Evolutionary conservation across 352 stramenopile genomes (phyloP), one percentile per base, ranked within the genome.

Genomic region (Phytophthora capsici): DNA sequence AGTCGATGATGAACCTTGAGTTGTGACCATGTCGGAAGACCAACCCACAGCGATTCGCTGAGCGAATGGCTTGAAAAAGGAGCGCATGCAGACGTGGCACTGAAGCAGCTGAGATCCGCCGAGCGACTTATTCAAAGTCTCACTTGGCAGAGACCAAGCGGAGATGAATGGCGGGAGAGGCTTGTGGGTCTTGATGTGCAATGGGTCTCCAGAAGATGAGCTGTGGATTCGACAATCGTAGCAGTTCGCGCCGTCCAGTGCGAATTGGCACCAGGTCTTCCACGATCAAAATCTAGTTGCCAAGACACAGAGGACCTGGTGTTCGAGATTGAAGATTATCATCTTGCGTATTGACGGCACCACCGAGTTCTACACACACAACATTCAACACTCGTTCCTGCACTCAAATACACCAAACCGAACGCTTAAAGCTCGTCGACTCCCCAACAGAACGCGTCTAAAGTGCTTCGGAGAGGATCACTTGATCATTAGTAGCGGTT

Each of bases 51-150:
- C n/a, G n/a, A n/a, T n/a, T n/a, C n/a, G n/a, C n/a, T n/a, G n/a
- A n/a, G n/a, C 7, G 8, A 10, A 14, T 65, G 57, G 57, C 47
- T 65, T 58, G 57, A 65, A 57, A 64, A 28, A 64, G 22, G 36
- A 38, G 38, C 45, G 34, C 56, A 50, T 34, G 41, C 8, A 47
- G 50, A 38, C 30, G 51, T 25, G 17, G n/a, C 32, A 43, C 22
- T 20, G 28, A 37, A 14, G 46, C 57, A 65, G 57, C 57, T 65
- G 57, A 52, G 47, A 43, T 19, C 8, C 13, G 10, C 30, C 19
- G 40, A 36, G 36, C 36, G 46, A 65, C 47, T 52, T 57, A 65
- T 65, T 65, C 25, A 58, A 43, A 9, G 43, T 63, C 22, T 49
- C 55, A 63, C 20, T 48, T 46, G 45, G 56, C 56, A 64, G 56